Evolutionary conservation across 78 protist species (phyloP).

Genomic region (Chrysochromulina parva): DNA sequence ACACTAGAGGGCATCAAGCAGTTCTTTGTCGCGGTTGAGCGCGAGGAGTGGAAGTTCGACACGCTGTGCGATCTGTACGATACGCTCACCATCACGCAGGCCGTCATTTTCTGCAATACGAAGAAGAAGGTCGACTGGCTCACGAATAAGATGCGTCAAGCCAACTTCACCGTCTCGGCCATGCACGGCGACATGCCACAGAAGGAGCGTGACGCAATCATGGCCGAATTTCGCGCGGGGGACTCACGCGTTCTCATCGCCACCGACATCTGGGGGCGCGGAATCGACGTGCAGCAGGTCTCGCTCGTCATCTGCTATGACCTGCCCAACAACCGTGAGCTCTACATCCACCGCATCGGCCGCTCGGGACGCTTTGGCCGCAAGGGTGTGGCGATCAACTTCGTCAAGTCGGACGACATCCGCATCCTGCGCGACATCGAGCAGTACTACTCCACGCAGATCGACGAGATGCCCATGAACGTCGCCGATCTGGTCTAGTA

Average conservation of each 20-base stretch:
- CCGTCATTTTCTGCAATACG: slow-evolving; percentile 97
- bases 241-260: slow-evolving; percentile 90
- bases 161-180: slow-evolving; percentile 90
- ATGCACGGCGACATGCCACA: slow-evolving; percentile 96
- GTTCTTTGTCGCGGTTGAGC: slow-evolving; percentile 94
- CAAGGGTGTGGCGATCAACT: slow-evolving; percentile 99
- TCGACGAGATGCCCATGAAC: slow-evolving; percentile 97
- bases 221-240: slow-evolving; percentile 84
- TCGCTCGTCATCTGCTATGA: slow-evolving; percentile 95
- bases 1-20: slow-evolving; percentile 92
- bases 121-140: slow-evolving; percentile 86
- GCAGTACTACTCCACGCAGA: slow-evolving; percentile 77
- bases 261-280: slow-evolving; percentile 89
- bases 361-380: slow-evolving; percentile 98
- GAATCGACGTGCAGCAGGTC: slow-evolving; percentile 91
- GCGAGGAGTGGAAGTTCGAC: slow-evolving; percentile 99
- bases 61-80: slow-evolving; percentile 98
- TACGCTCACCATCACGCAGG: slow-evolving; percentile 96
- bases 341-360: slow-evolving; percentile 98
- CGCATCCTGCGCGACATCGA: slow-evolving; percentile 91
- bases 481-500: slow-evolving; percentile 48
- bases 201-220: slow-evolving; percentile 87
- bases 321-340: slow-evolving; percentile 96
- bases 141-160: slow-evolving; percentile 83
- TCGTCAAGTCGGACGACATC: slow-evolving; percentile 91